A percentile compares a stretch with the other conserved stretches of the same genome.
phyloP scores from a whole-genome alignment of 306 rosid genomes.

The Quercus engelmannii region DNA sequence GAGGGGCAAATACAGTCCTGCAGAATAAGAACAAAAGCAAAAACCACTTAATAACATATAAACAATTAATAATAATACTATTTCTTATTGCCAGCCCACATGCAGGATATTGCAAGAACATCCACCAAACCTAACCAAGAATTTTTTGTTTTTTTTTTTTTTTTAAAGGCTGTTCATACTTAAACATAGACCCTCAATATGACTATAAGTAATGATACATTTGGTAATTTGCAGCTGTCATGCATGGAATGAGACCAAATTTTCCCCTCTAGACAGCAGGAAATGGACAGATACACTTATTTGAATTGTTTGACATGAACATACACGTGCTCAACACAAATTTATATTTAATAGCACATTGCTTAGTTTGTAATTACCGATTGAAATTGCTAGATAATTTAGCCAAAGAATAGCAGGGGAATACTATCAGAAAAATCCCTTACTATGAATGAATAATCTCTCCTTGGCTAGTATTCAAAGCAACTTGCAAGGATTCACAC shows the following conservation, averaged over 20 bases:
- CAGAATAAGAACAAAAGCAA: slow-evolving; percentile 17
- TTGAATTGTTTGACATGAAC: slow-evolving; percentile 1
- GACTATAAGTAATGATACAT: background rate
- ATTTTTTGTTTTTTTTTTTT: no score
- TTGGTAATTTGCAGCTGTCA: slow-evolving; percentile 4
- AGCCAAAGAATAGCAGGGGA: background rate
- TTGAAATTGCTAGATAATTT: background rate
- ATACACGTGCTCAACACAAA: background rate
- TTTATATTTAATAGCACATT: background rate
- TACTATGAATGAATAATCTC: background rate
- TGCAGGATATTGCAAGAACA: background rate
- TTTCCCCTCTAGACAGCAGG: slow-evolving; percentile 9
- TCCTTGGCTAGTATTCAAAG: background rate
- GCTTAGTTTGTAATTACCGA: background rate
- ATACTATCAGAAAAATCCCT: background rate
- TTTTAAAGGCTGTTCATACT: background rate
- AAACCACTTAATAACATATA: slow-evolving; percentile 1
- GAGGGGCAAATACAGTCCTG: slow-evolving; percentile 68
- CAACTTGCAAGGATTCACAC: background rate
- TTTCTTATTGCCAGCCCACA: background rate
- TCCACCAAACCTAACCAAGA: background rate
- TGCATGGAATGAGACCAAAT: slow-evolving; percentile 10
- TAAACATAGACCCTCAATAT: slow-evolving; percentile 2
- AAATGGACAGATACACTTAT: background rate
- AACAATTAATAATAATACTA: background rate